Evolutionary conservation across 768 basidiomycete species (phyloP), one percentile per base, ranked within the genome.

Genomic region (Ephemerocybe angulata): DNA sequence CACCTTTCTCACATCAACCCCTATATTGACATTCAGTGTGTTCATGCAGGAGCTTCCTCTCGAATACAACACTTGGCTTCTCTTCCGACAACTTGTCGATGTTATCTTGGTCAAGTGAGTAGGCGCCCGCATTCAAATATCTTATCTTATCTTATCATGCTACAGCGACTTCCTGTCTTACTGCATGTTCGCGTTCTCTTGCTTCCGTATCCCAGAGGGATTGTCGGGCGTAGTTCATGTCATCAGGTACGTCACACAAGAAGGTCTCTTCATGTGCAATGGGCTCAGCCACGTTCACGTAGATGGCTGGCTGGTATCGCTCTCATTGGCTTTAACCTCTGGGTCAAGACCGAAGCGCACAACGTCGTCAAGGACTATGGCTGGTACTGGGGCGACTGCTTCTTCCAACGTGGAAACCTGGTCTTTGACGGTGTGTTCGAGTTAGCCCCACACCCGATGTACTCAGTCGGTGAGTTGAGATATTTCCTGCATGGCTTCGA

Each of bases 381-480:
- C 15, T 98, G 93, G 94, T 98, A 94, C 68, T 93, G 93, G 93
- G 94, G 91, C 10, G 91, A 93, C 61, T 86, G 86, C 54, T 93
- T 93, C 73, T 93, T 93, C 76, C 90, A 92, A 68, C 86, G 90
- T n/a, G 91, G 91, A 40, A 86, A 88, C 40, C 78, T 98, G 13
- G 88, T 98, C 2, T 99, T 99, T 64, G 96, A 99, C 67, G 97
- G 97, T 15, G 96, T 99, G 17, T 99, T 98, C 61, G 96, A 98
- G 66, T 76, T 94, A 37, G 88, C 91, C 3, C 90, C 90, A 1
- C 91, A 93, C 65, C 90, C 96, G 0, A 98, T 98, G 96, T 98
- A 98, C 70, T 95, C 92, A 25, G 90, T 93, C 54, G 76, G 80
- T 78, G 55, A 59, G 79, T 49, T 44, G 35, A 30, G n/a, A 17